Conservation (phyloP, 116 monocot species). For the Phalaenopsis hybrid region DNA sequence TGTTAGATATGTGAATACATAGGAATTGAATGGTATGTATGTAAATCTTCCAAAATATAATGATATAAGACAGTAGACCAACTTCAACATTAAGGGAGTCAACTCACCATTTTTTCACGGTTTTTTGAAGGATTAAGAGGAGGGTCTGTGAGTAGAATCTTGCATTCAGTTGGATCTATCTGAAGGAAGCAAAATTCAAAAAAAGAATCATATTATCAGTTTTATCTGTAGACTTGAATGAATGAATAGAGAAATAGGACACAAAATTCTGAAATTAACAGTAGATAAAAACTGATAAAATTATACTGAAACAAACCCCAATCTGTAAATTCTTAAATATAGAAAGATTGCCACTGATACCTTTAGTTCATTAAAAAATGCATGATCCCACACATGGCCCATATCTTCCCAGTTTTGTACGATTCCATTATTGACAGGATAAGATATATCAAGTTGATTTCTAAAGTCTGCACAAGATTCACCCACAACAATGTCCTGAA, state of each 20-base stretch:
- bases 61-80: background rate
- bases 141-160: conserved; percentile 93
- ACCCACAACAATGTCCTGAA: conserved; percentile 86
- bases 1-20: too few relatives aligned
- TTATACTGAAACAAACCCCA: background rate
- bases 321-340: background rate
- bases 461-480: conserved; percentile 73
- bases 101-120: conserved; percentile 81
- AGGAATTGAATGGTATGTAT: too few relatives aligned
- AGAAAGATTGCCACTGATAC: conserved; percentile 19
- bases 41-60: background rate
- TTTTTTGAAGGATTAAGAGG: conserved; percentile 96
- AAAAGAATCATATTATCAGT: conserved; percentile 1
- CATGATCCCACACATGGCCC: conserved; percentile 92
- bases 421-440: conserved; percentile 92
- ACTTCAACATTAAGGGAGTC: background rate
- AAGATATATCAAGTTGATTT: conserved; percentile 85
- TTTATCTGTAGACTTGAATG: background rate
- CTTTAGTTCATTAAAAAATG: conserved; percentile 85
- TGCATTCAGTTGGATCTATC: conserved; percentile 82
- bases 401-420: conserved; percentile 99
- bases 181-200: conserved; percentile 22
- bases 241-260: background rate
- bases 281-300: background rate
- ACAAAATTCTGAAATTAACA: conserved; percentile 1